phyloP scores from a whole-genome alignment of 2,329 filamentous ascomycete genomes.

The Emmonsiellopsis sp. region DNA sequence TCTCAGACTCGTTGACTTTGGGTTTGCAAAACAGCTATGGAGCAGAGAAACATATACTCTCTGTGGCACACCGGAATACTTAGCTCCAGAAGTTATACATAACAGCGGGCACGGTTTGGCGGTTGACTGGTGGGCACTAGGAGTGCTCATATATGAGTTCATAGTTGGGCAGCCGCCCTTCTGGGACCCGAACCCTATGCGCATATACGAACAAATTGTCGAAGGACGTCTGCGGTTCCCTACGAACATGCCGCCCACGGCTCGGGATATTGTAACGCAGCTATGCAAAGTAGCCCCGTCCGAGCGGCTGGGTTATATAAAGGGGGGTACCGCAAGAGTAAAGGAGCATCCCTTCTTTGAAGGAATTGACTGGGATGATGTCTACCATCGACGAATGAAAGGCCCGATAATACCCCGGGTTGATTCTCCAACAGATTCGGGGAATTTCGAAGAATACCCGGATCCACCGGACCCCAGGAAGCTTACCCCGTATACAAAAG shows the following conservation, averaged over 20 bases:
- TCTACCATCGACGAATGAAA: slow-evolving; percentile 51
- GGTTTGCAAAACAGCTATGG: slow-evolving; percentile 56
- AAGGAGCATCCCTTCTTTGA: slow-evolving; percentile 56
- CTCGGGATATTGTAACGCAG: slow-evolving; percentile 52
- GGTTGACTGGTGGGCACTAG: slow-evolving; percentile 62
- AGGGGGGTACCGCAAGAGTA: slow-evolving; percentile 50
- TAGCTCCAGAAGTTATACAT: slow-evolving; percentile 58
- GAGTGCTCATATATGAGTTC: slow-evolving; percentile 60
- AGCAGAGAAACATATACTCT: slow-evolving; percentile 54
- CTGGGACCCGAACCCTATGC: slow-evolving; percentile 62
- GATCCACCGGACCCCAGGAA: slow-evolving; percentile 43
- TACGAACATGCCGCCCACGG: slow-evolving; percentile 48
- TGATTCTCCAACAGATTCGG: slow-evolving; percentile 50
- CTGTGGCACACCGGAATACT: slow-evolving; percentile 59
- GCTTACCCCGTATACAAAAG: slow-evolving; percentile 49
- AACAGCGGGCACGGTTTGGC: slow-evolving; percentile 57
- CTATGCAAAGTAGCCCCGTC: slow-evolving; percentile 57
- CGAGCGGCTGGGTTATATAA: slow-evolving; percentile 55
- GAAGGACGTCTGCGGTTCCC: slow-evolving; percentile 55
- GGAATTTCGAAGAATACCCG: slow-evolving; percentile 60
- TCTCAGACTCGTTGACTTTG: slow-evolving; percentile 59
- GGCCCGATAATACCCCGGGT: slow-evolving; percentile 57
- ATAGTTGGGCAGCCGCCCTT: slow-evolving; percentile 59
- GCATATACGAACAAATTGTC: slow-evolving; percentile 60
- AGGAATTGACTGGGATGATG: slow-evolving; percentile 52